These are phyloP conservation scores for Akanthomyces muscarius DNA, from an alignment of 2,329 filamentous ascomycete genomes.

Conservation along the genomic window DNA sequence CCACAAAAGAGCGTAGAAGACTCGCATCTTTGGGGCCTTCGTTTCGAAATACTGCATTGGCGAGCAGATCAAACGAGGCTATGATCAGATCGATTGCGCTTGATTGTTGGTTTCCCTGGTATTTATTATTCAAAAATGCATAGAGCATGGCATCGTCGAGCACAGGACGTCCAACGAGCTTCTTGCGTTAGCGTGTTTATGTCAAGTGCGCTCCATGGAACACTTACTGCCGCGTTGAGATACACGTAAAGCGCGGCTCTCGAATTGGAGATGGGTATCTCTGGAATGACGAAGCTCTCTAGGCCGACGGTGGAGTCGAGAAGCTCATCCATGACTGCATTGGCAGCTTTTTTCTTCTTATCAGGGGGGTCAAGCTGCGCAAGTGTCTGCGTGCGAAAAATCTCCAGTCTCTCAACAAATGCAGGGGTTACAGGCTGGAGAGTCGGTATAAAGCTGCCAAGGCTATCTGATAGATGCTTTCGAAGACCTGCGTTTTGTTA, in stretches of 20 bases:
- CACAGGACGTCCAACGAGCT: constrained; percentile 78
- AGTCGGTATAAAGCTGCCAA: constrained; percentile 54
- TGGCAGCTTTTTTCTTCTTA: constrained; percentile 47
- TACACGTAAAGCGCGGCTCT: constrained; percentile 82
- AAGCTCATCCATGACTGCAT: constrained; percentile 52
- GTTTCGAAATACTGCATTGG: constrained; percentile 73
- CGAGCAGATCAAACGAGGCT: constrained; percentile 83
- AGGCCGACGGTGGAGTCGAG: constrained; percentile 54
- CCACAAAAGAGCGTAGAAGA: constrained; percentile 79
- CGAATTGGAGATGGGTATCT: constrained; percentile 69
- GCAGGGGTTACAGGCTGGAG: constrained; percentile 47
- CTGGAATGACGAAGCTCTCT: constrained; percentile 52
- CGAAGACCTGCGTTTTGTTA: constrained; percentile 37
- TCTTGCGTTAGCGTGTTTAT: not conserved
- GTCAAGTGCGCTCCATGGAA: not conserved
- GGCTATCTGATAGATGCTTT: constrained; percentile 45
- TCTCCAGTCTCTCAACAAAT: constrained; percentile 49
- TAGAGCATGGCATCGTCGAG: constrained; percentile 77
- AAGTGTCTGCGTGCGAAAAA: constrained; percentile 55
- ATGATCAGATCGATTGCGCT: constrained; percentile 79
- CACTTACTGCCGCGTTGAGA: constrained; percentile 71
- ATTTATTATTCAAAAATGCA: constrained; percentile 78
- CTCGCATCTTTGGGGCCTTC: constrained; percentile 59
- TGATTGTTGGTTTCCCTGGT: constrained; percentile 75
- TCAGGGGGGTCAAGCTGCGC: constrained; percentile 51